phyloP scores from a whole-genome alignment of 768 basidiomycete genomes.

The Suillus sp. region DNA sequence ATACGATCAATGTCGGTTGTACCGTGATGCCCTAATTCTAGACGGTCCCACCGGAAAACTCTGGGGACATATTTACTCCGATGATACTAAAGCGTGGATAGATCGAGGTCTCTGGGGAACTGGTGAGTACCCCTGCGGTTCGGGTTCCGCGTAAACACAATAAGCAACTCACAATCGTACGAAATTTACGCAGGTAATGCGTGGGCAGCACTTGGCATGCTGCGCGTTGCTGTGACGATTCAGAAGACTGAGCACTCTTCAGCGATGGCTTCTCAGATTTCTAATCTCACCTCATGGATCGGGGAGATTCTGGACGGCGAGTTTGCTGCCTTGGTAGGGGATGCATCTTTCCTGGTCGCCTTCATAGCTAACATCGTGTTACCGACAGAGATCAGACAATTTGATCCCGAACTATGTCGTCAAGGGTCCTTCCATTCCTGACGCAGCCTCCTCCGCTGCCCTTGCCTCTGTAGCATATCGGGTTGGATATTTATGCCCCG shows the following conservation, averaged over 20 bases:
- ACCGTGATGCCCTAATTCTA: conserved; percentile 37
- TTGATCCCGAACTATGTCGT: conserved; percentile 41
- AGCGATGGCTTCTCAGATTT: conserved; percentile 32
- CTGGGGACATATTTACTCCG: conserved; percentile 39
- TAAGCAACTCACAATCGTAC: background rate
- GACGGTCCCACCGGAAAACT: conserved; percentile 34
- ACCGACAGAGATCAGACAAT: conserved; percentile 29
- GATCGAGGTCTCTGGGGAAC: conserved; percentile 38
- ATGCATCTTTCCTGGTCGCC: background rate
- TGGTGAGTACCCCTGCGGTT: conserved; percentile 22
- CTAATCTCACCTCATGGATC: conserved; percentile 35
- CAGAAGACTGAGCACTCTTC: conserved; percentile 28
- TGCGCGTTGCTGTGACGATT: conserved; percentile 42
- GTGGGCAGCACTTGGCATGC: conserved; percentile 46
- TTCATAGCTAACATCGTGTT: background rate
- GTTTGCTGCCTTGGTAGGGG: conserved; percentile 42
- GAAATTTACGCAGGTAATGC: conserved; percentile 31
- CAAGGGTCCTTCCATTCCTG: conserved; percentile 34
- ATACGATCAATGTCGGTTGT: conserved; percentile 43
- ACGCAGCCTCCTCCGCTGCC: conserved; percentile 37
- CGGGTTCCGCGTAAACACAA: background rate
- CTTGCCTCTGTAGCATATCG: conserved; percentile 30
- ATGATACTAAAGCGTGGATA: conserved; percentile 16
- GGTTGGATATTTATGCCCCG: conserved; percentile 31
- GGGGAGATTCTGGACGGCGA: conserved; percentile 51